These are phyloP conservation scores for Blastomyces gilchristii DNA, from an alignment of 2,329 filamentous ascomycete genomes.

Conservation along the genomic window DNA sequence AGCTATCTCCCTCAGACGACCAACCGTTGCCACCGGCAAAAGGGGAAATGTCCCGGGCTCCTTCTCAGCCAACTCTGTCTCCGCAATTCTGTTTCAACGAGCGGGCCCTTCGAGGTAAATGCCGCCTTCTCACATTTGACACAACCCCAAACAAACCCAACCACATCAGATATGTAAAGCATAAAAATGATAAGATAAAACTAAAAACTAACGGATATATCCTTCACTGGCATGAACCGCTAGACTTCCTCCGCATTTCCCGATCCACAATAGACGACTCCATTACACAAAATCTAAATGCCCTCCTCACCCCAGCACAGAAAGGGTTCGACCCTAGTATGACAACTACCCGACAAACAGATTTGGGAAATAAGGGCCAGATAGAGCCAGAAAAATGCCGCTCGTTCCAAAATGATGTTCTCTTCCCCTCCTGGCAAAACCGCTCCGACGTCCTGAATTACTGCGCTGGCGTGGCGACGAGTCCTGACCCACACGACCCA, in stretches of 20 bases:
- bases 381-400: constrained; percentile 57
- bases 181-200: neutral
- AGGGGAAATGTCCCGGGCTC: constrained; percentile 32
- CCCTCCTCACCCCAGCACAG: constrained; percentile 64
- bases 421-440: constrained; percentile 83
- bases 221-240: constrained; percentile 9
- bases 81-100: constrained; percentile 72
- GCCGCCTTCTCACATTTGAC: neutral
- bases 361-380: constrained; percentile 39
- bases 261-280: constrained; percentile 81
- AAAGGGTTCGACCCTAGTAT: constrained; percentile 68
- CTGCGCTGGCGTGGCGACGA: constrained; percentile 77
- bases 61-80: constrained; percentile 47
- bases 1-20: constrained; percentile 18
- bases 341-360: constrained; percentile 53
- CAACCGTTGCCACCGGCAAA: constrained; percentile 17
- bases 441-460: constrained; percentile 78
- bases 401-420: constrained; percentile 61
- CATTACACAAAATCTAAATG: constrained; percentile 87
- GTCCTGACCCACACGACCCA: constrained; percentile 77
- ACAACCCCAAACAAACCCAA: constrained; percentile 16
- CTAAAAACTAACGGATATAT: neutral
- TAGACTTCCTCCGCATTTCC: constrained; percentile 85
- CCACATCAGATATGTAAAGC: neutral
- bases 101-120: constrained; percentile 54